Conservation (phyloP, 345 rosid species). For the Sonneratia caseolaris region DNA sequence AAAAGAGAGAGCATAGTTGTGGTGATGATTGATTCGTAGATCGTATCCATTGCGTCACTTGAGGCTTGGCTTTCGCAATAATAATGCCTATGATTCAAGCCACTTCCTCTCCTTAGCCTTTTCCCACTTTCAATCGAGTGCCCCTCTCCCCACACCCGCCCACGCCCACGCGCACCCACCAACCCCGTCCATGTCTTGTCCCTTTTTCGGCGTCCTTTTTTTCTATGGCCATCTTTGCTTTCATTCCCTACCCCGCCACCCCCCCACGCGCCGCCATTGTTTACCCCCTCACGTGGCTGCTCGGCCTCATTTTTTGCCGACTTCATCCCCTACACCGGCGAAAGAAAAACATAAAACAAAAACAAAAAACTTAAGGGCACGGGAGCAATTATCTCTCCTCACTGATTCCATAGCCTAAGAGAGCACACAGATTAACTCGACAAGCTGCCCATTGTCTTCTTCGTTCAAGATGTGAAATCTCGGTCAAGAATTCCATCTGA, state of each 20-base stretch:
- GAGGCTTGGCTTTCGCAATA: not conserved
- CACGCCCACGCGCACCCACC: too few species aligned
- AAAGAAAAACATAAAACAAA: too few species aligned
- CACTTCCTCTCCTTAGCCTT: not conserved
- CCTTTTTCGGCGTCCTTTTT: not conserved
- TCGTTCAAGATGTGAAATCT: too few species aligned
- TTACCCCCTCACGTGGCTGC: not conserved
- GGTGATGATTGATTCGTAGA: not conserved
- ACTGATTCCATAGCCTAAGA: too few species aligned
- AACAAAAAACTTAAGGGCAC: too few species aligned
- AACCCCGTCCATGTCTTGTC: not conserved
- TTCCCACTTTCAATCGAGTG: not conserved
- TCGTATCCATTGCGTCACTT: not conserved
- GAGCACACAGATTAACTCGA: too few species aligned
- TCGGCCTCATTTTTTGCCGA: too few species aligned
- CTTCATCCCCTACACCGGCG: too few species aligned
- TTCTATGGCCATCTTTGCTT: not conserved
- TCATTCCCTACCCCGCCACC: not conserved
- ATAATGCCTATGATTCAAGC: not conserved
- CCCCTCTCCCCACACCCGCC: not conserved
- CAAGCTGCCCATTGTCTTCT: too few species aligned
- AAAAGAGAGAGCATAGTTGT: too few species aligned
- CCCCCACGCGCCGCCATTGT: slow-evolving; percentile 3
- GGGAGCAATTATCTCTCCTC: too few species aligned
- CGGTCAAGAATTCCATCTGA: too few species aligned